Conservation (phyloP, 768 basidiomycete genomes). For the Chalciporus piperatus region DNA sequence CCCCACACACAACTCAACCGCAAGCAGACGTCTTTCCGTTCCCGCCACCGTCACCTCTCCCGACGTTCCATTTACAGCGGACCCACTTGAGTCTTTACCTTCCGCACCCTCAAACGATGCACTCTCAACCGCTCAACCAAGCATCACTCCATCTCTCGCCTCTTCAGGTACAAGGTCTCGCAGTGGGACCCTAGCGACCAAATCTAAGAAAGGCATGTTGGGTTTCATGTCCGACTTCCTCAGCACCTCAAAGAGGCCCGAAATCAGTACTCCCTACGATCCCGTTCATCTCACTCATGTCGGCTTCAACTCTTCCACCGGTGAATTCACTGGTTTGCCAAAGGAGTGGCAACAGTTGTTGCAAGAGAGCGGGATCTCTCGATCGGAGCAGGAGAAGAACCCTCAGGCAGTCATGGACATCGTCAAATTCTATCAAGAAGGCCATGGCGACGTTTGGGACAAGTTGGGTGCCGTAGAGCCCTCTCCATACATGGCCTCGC, state of each 20-base stretch:
- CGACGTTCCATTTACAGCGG: slow-evolving; percentile 21
- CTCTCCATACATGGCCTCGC: slow-evolving; percentile 15
- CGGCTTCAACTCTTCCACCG: slow-evolving; percentile 97
- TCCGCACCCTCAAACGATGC: slow-evolving; percentile 15
- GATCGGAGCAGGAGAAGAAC: slow-evolving; percentile 94
- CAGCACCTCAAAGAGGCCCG: slow-evolving; percentile 70
- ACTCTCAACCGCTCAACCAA: neutral
- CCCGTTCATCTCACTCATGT: slow-evolving; percentile 99
- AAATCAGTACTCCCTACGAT: slow-evolving; percentile 98
- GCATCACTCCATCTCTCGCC: slow-evolving; percentile 8
- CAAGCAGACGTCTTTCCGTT: slow-evolving; percentile 51
- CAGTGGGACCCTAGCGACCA: slow-evolving; percentile 40
- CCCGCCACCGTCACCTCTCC: slow-evolving; percentile 35
- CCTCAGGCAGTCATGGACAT: slow-evolving; percentile 98
- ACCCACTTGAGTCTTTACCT: slow-evolving; percentile 23
- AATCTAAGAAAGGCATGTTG: slow-evolving; percentile 62
- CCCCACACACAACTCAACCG: slow-evolving; percentile 38
- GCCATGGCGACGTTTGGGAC: slow-evolving; percentile 78
- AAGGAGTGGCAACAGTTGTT: slow-evolving; percentile 99
- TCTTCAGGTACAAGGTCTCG: slow-evolving; percentile 36
- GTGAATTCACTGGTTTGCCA: slow-evolving; percentile 96
- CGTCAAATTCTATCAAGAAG: slow-evolving; percentile 97
- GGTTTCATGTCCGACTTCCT: slow-evolving; percentile 72
- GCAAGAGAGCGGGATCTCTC: slow-evolving; percentile 93
- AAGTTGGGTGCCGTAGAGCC: slow-evolving; percentile 67